Evolutionary conservation across 2,329 filamentous ascomycete genomes (phyloP).

Genomic region (Ophiosphaerella herpotricha): DNA sequence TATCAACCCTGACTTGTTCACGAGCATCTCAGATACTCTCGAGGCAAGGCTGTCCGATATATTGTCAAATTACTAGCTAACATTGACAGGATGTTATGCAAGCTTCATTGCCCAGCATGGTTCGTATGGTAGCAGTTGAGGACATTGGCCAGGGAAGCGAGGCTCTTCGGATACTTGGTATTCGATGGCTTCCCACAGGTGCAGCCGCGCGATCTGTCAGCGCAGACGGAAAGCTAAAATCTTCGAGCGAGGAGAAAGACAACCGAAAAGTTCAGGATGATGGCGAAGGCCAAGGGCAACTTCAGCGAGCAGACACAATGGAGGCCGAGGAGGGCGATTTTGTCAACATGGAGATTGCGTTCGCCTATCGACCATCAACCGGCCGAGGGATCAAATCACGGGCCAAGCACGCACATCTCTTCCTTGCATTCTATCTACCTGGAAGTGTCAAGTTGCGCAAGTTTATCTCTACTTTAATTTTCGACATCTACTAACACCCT

Average conservation of each 20-base stretch:
- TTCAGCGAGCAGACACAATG: conserved; percentile 54
- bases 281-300: conserved; percentile 44
- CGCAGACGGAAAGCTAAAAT: conserved; percentile 61
- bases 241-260: conserved; percentile 51
- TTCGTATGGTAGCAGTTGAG: conserved; percentile 76
- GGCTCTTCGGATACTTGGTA: conserved; percentile 69
- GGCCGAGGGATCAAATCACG: conserved; percentile 65
- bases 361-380: conserved; percentile 71
- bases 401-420: conserved; percentile 73
- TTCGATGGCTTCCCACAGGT: conserved; percentile 73
- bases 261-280: conserved; percentile 58
- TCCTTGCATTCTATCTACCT: conserved; percentile 72
- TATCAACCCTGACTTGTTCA: conserved; percentile 75
- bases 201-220: conserved; percentile 67
- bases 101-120: conserved; percentile 69
- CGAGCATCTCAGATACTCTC: conserved; percentile 69
- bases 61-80: conserved; percentile 14
- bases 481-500: conserved; percentile 17
- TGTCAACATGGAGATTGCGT: conserved; percentile 75
- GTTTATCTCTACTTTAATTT: conserved; percentile 11
- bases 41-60: conserved; percentile 49
- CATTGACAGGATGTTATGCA: conserved; percentile 70
- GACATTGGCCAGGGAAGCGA: conserved; percentile 78
- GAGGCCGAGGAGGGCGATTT: conserved; percentile 79
- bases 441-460: conserved; percentile 58